Percentiles rank a stretch among this genome's conserved stretches.
phyloP scores from a whole-genome alignment of 2,329 filamentous ascomycete genomes.

The Fusarium falciforme region DNA sequence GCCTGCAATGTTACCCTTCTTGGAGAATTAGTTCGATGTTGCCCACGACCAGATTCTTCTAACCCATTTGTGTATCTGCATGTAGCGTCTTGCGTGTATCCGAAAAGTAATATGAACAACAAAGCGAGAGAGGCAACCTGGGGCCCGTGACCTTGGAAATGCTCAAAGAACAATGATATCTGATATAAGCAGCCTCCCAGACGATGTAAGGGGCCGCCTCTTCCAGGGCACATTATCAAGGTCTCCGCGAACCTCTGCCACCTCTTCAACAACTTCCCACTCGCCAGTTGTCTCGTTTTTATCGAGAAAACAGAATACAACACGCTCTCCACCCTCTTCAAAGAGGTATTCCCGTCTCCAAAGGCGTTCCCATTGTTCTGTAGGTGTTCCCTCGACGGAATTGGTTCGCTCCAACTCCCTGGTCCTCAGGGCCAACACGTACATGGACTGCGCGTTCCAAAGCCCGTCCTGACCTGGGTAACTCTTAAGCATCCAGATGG shows the following conservation, averaged over 20 bases:
- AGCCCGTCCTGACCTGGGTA: conserved; percentile 51
- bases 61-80: not conserved
- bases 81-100: not conserved
- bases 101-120: not conserved
- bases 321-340: conserved; percentile 48
- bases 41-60: not conserved
- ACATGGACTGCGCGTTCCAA: conserved; percentile 45
- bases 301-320: conserved; percentile 47
- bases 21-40: not conserved
- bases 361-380: conserved; percentile 48
- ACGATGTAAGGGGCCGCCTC: conserved; percentile 8
- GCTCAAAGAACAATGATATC: conserved; percentile 22
- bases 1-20: not conserved
- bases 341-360: conserved; percentile 50
- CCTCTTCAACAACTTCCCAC: conserved; percentile 37
- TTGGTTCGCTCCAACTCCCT: conserved; percentile 45
- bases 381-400: conserved; percentile 39
- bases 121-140: not conserved
- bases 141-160: not conserved
- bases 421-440: conserved; percentile 43
- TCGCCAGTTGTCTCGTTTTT: conserved; percentile 29
- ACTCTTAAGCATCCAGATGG: conserved; percentile 45
- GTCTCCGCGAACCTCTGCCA: conserved; percentile 16
- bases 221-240: conserved; percentile 26
- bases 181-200: conserved; percentile 27